phyloP scores from a whole-genome alignment of 768 basidiomycete genomes.

The Suillus weaverae region DNA sequence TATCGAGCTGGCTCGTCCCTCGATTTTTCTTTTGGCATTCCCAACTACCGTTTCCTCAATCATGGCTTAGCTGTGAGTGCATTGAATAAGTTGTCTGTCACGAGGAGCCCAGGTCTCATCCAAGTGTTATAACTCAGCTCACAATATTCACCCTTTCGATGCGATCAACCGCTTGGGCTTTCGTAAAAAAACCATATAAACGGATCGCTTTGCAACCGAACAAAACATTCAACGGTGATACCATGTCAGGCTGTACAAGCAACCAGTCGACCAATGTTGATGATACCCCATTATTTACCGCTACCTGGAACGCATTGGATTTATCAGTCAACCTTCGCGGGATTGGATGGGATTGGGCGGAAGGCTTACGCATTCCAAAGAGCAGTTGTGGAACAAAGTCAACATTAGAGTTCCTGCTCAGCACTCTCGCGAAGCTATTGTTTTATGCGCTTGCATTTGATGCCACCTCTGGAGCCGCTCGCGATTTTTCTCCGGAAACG shows the following conservation, averaged over 20 bases:
- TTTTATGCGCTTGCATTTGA: slow-evolving; percentile 15
- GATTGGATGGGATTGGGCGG: slow-evolving; percentile 25
- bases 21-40: slow-evolving; percentile 23
- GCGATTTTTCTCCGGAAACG: slow-evolving; percentile 39
- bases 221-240: neutral
- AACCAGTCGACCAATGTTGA: neutral
- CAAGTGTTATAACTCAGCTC: slow-evolving; percentile 15
- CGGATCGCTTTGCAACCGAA: neutral
- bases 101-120: slow-evolving; percentile 6
- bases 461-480: slow-evolving; percentile 9
- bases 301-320: slow-evolving; percentile 29
- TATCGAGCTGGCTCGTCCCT: slow-evolving; percentile 38
- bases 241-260: neutral
- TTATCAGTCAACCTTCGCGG: slow-evolving; percentile 25
- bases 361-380: slow-evolving; percentile 14
- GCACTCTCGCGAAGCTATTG: slow-evolving; percentile 7
- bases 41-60: slow-evolving; percentile 19
- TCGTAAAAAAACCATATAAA: slow-evolving; percentile 11
- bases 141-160: slow-evolving; percentile 23
- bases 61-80: slow-evolving; percentile 23
- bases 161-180: slow-evolving; percentile 26
- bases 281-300: neutral
- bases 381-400: slow-evolving; percentile 17
- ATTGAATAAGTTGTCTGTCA: neutral
- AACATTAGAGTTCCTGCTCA: slow-evolving; percentile 15